Percentiles rank a stretch among this genome's conserved stretches.
Evolutionary conservation across 1,284 basidiomycete genomes (phyloP).

Genomic region (Ustilago shanxiensis): DNA sequence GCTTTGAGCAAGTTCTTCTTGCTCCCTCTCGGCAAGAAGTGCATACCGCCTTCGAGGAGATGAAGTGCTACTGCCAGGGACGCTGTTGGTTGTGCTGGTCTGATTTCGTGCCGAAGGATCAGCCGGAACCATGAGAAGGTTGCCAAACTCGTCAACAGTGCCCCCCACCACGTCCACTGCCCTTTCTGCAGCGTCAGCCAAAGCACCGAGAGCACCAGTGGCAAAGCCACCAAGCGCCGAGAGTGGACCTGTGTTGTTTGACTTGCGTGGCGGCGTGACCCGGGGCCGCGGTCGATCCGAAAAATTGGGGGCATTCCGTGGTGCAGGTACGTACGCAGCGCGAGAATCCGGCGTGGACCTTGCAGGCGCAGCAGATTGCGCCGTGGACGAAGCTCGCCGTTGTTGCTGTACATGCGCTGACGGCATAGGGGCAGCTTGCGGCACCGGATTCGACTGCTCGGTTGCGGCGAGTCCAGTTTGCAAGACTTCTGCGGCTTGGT

Average conservation of each 20-base stretch:
- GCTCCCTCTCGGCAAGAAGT: constrained; percentile 26
- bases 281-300: constrained; percentile 19
- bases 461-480: neutral
- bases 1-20: neutral
- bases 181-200: constrained; percentile 46
- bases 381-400: neutral
- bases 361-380: neutral
- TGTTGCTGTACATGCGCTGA: neutral
- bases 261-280: constrained; percentile 37
- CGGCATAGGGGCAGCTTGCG: neutral
- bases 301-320: constrained; percentile 6
- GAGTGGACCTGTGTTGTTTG: constrained; percentile 34
- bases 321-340: neutral
- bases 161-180: constrained; percentile 53
- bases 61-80: constrained; percentile 9
- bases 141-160: constrained; percentile 51
- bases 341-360: neutral
- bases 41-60: constrained; percentile 37
- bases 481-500: constrained; percentile 16
- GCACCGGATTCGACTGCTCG: neutral
- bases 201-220: constrained; percentile 39
- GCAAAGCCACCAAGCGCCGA: constrained; percentile 51
- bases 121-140: constrained; percentile 40
- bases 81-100: neutral
- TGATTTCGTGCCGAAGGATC: constrained; percentile 24